A percentile compares a stretch with the other conserved stretches of the same genome.
These are phyloP conservation scores for Datisca glomerata DNA, from an alignment of 306 rosid species.

Conservation along the genomic window DNA sequence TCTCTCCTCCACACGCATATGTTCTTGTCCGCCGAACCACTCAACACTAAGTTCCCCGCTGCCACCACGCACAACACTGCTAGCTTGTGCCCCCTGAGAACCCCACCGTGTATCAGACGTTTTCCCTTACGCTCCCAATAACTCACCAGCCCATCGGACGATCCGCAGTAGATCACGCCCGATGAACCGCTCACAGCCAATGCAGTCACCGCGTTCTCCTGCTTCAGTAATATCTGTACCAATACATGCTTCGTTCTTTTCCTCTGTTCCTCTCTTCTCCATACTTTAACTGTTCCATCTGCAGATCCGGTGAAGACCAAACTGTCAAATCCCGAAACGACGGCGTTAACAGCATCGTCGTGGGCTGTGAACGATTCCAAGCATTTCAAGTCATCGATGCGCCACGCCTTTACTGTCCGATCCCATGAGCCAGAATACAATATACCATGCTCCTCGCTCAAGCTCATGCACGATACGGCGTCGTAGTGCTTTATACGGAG, in stretches of 20 bases:
- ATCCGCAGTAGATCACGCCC: constrained; percentile 40
- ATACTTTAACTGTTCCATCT: constrained; percentile 72
- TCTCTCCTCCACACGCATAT: constrained; percentile 63
- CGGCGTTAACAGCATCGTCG: constrained; percentile 64
- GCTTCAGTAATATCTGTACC: constrained; percentile 36
- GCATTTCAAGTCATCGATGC: constrained; percentile 40
- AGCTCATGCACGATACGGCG: constrained; percentile 56
- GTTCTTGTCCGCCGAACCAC: constrained; percentile 71
- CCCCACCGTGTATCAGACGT: constrained; percentile 35
- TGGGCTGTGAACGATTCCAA: constrained; percentile 48
- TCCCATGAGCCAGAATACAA: constrained; percentile 76
- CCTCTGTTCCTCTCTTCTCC: constrained; percentile 31
- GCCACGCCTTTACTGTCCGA: constrained; percentile 60
- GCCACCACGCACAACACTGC: constrained; percentile 60
- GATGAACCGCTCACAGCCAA: constrained; percentile 29
- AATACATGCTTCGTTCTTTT: constrained; percentile 29
- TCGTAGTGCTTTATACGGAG: constrained; percentile 57
- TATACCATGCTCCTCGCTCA: constrained; percentile 38
- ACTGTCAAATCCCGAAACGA: constrained; percentile 24
- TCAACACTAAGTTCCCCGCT: constrained; percentile 48
- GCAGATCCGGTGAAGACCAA: constrained; percentile 66
- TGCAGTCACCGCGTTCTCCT: constrained; percentile 69
- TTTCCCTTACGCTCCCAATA: constrained; percentile 47
- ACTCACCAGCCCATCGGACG: constrained; percentile 62
- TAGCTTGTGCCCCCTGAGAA: constrained; percentile 48